phyloP scores from a whole-genome alignment of 2,329 filamentous ascomycete species.

The Geosmithia flava region DNA sequence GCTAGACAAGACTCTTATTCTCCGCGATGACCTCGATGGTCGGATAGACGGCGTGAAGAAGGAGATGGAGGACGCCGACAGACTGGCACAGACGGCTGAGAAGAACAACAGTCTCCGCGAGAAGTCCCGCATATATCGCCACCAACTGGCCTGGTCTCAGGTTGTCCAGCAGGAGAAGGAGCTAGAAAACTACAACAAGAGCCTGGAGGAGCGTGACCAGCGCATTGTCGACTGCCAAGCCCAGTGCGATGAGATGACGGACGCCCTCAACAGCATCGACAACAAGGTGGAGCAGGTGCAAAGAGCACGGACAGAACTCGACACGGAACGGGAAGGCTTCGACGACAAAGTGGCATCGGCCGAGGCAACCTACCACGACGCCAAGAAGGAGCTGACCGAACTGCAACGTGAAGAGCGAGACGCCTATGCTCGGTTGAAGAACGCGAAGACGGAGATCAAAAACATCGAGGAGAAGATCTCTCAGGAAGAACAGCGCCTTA shows the following conservation, averaged over 20 bases:
- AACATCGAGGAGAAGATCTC: constrained; percentile 33
- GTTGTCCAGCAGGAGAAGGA: constrained; percentile 62
- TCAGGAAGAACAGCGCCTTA: constrained; percentile 48
- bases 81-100: constrained; percentile 51
- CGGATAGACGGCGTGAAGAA: constrained; percentile 22
- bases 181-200: constrained; percentile 21
- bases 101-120: constrained; percentile 53
- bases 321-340: constrained; percentile 32
- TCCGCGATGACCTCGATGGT: constrained; percentile 21
- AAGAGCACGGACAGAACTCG: constrained; percentile 24
- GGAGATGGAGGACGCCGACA: constrained; percentile 44
- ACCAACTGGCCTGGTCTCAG: constrained; percentile 77
- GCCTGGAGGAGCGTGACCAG: constrained; percentile 11
- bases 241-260: constrained; percentile 29
- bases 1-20: constrained; percentile 48
- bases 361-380: constrained; percentile 38
- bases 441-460: constrained; percentile 32
- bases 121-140: constrained; percentile 43
- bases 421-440: constrained; percentile 46
- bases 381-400: constrained; percentile 38
- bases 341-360: constrained; percentile 28
- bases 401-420: constrained; percentile 53
- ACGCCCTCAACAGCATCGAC: constrained; percentile 32
- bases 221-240: constrained; percentile 14
- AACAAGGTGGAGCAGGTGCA: constrained; percentile 26